These are phyloP conservation scores for Yamadazyma mexicana DNA, from an alignment of 1,139 yeast genomes.

Conservation along the genomic window DNA sequence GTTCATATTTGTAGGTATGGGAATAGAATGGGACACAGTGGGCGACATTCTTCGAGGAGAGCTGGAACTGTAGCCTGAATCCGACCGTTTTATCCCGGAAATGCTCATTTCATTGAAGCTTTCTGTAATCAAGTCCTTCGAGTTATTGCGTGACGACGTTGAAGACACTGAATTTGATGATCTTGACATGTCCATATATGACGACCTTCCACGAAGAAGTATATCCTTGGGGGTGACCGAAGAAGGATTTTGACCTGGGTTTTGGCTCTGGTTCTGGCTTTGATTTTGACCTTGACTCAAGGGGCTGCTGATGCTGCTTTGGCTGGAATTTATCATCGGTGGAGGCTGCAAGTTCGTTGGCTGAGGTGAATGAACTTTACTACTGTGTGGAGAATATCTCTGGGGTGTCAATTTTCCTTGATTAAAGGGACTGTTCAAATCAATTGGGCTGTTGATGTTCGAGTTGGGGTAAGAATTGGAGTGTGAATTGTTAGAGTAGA, in stretches of 20 bases:
- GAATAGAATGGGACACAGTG: slow-evolving; percentile 18
- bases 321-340: slow-evolving; percentile 7
- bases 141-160: slow-evolving; percentile 15
- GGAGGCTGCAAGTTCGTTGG: slow-evolving; percentile 20
- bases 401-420: slow-evolving; percentile 5
- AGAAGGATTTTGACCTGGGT: not conserved
- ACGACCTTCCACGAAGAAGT: slow-evolving; percentile 30
- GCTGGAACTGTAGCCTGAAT: slow-evolving; percentile 42
- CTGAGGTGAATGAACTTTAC: slow-evolving; percentile 27
- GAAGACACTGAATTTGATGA: slow-evolving; percentile 17
- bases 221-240: slow-evolving; percentile 44
- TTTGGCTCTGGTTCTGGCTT: not conserved
- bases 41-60: slow-evolving; percentile 49
- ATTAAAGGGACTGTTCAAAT: slow-evolving; percentile 11
- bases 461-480: slow-evolving; percentile 10
- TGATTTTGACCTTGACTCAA: not conserved
- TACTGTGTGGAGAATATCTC: not conserved
- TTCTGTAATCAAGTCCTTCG: slow-evolving; percentile 29
- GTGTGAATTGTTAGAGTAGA: slow-evolving; percentile 10
- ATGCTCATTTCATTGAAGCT: slow-evolving; percentile 24
- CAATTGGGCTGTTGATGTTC: slow-evolving; percentile 12
- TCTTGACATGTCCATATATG: slow-evolving; percentile 17
- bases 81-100: slow-evolving; percentile 10
- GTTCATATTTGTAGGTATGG: slow-evolving; percentile 47
- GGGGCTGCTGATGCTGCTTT: not conserved